Conservation (phyloP, 306 rosid genomes). For the Rosa persica region DNA sequence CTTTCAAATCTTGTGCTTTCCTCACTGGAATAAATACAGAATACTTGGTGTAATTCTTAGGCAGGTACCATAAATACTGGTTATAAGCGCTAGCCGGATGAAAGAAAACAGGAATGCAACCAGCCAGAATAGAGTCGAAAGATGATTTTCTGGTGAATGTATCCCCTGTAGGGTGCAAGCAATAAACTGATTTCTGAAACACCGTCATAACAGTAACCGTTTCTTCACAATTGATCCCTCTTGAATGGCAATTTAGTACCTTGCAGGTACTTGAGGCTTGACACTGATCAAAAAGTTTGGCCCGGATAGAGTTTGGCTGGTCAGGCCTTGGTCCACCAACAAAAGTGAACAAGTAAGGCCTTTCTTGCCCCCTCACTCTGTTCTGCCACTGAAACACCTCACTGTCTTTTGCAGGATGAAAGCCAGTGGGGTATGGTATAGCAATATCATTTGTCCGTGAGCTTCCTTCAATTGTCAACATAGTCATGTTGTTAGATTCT, state of each 20-base stretch:
- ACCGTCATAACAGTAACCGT: constrained; percentile 27
- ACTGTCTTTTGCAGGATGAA: constrained; percentile 36
- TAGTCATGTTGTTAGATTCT: constrained; percentile 40
- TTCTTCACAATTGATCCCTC: constrained; percentile 20
- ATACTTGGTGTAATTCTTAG: constrained; percentile 26
- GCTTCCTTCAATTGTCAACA: constrained; percentile 43
- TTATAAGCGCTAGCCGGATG: constrained; percentile 40
- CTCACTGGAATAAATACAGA: constrained; percentile 26
- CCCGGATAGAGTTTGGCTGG: constrained; percentile 7
- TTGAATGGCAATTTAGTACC: constrained; percentile 19
- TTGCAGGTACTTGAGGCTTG: constrained; percentile 37
- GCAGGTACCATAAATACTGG: constrained; percentile 57
- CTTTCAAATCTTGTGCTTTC: neutral
- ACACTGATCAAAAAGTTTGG: constrained; percentile 40
- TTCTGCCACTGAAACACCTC: constrained; percentile 45
- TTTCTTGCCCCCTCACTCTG: constrained; percentile 33
- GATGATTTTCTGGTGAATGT: constrained; percentile 48
- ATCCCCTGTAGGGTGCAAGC: constrained; percentile 56
- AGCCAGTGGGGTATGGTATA: constrained; percentile 56
- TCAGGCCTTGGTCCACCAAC: constrained; percentile 47
- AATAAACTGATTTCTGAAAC: constrained; percentile 41
- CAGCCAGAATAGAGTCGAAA: constrained; percentile 49
- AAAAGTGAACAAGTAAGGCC: constrained; percentile 46
- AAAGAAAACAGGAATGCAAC: constrained; percentile 63
- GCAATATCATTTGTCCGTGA: constrained; percentile 38